Evolutionary conservation across 495 filamentous ascomycete species (phyloP).

Genomic region (Penicillium odoratum): DNA sequence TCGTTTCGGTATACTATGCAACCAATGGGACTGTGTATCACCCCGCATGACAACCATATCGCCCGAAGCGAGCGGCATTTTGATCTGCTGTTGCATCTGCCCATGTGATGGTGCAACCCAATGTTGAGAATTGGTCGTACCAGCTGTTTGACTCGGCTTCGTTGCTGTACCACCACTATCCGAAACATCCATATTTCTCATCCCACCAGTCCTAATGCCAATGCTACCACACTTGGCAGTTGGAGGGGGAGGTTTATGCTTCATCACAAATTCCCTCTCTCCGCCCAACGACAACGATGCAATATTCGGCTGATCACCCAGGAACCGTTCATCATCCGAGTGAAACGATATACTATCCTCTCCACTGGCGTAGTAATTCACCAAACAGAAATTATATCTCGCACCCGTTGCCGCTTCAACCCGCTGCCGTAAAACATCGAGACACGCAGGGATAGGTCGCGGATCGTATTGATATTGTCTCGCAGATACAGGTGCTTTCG

Average conservation of each 20-base stretch:
- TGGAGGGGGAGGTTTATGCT: conserved; percentile 55
- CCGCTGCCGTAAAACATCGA: conserved; percentile 53
- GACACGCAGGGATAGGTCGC: conserved; percentile 65
- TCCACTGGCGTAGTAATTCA: conserved; percentile 74
- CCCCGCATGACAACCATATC: conserved; percentile 76
- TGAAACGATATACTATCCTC: conserved; percentile 73
- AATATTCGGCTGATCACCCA: conserved; percentile 65
- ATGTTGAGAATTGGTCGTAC: not conserved
- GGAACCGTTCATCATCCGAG: conserved; percentile 74
- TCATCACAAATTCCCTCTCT: conserved; percentile 67
- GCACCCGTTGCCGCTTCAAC: conserved; percentile 55
- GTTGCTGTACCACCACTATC: not conserved
- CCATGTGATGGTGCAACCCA: not conserved
- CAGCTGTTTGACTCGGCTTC: not conserved
- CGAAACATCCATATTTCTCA: conserved; percentile 3
- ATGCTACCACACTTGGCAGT: not conserved
- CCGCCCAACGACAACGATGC: conserved; percentile 69
- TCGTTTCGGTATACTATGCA: conserved; percentile 74
- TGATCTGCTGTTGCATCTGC: conserved; percentile 41
- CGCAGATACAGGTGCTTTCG: conserved; percentile 33
- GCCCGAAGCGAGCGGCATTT: conserved; percentile 59
- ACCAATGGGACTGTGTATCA: conserved; percentile 66
- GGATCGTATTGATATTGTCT: conserved; percentile 58
- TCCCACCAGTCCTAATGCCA: conserved; percentile 7
- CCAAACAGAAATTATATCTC: conserved; percentile 72